Base-by-base conservation (phyloP, 176 grass and related monocot genomes). In the Oryza coarctata region DNA sequence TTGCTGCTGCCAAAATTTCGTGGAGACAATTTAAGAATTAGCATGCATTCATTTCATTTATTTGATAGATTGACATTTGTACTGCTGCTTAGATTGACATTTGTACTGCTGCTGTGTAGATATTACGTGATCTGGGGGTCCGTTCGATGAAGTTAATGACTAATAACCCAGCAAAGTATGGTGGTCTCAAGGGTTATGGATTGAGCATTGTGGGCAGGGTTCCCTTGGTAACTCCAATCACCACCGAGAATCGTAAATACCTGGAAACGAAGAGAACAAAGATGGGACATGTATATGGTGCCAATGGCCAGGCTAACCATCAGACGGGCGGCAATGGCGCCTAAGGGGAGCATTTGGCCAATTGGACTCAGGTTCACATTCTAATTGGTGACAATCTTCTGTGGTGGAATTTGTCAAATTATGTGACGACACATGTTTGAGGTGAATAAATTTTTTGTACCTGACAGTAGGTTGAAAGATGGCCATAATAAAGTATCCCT, bases 121-220 rank as follows among this genome's bases (percentile, higher is more conserved):
- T 97, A 78, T 36, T 97, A 35, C 87, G 73, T 1, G 94, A 97
- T 76, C 73, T 97, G 7, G 91, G 94, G 28, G 91, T 97, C 70
- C 94, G 89, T 76, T 93, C 94, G 0, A 97, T 97, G 91, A 92
- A 78, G 73, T 18, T 97, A 28, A 94, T 97, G 94, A 97, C 94
- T 7, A 97, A 97, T 61, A 97, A 97, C 65, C 94, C 94, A 17
- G 82, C 94, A 65, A 97, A 97, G 74, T 97, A 97, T 73, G 34
- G 76, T 31, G 94, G 94, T 71, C 87, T 97, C 1, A 94, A 97
- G 77, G 91, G 94, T 33, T 92, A 97, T 3, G 94, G 94, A n/a
- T 33, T 97, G 80, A 97, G 94, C 77, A 84, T 97, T 57, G 87
- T 71, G 2, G 89, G 94, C 68, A 91, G 91, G 73, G 91, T 97